Conservation (phyloP, 2,329 filamentous ascomycete genomes). For the Lasiodiplodia gonubiensis region DNA sequence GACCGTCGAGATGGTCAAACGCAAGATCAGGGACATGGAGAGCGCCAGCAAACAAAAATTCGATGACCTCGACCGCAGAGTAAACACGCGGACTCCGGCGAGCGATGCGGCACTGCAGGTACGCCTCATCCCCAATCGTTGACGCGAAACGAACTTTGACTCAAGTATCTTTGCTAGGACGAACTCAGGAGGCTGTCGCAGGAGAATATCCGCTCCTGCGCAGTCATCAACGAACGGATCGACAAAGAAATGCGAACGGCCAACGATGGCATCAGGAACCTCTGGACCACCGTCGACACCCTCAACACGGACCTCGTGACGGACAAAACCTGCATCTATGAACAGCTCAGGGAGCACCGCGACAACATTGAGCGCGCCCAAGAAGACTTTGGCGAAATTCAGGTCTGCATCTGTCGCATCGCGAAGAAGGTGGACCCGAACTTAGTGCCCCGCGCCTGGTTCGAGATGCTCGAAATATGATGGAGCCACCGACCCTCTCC, state of each 20-base stretch:
- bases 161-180: not conserved
- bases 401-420: not conserved
- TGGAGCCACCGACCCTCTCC: not conserved
- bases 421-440: not conserved
- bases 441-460: not conserved
- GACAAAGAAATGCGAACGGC: not conserved
- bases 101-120: not conserved
- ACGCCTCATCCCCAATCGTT: not conserved
- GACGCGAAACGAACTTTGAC: not conserved
- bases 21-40: not conserved
- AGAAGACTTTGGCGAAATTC: not conserved
- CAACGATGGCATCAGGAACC: not conserved
- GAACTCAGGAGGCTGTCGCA: not conserved
- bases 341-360: not conserved
- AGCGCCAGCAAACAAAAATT: not conserved
- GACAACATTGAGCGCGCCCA: not conserved
- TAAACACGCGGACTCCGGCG: not conserved
- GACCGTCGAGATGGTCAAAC: not conserved
- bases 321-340: not conserved
- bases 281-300: not conserved
- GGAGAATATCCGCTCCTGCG: not conserved
- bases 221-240: not conserved
- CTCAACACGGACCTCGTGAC: not conserved
- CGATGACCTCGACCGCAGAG: not conserved
- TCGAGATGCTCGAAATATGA: not conserved